Evolutionary conservation across 768 basidiomycete genomes (phyloP), one percentile per base, ranked within the genome.

Genomic region (Ramaria sp.): DNA sequence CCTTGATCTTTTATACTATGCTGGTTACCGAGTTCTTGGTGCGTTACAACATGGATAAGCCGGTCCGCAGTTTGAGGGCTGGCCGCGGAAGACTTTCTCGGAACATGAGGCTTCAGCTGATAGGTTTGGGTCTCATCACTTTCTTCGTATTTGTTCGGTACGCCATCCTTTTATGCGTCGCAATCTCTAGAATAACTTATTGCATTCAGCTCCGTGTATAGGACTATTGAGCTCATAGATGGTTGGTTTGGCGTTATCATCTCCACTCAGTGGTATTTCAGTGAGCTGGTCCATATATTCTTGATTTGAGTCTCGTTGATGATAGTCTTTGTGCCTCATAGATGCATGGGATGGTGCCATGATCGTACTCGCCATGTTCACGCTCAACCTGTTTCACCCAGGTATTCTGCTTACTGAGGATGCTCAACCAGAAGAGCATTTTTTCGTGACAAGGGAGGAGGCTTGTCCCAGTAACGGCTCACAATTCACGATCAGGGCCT

Each of bases 171-270:
- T 38, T 16, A 8, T 27, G 16, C 41, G 57, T 50, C 58, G 63
- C 37, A 39, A 58, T 61, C 4, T 56, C 36, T 52, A 15, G 43
- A 42, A 27, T 49, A n/a, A 44, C 48, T 20, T 27, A 62, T 41
- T 18, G n/a, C n/a, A n/a, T 18, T 13, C 37, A 74, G 73, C 50
- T 69, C 72, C 10, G 61, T 79, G 8, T 81, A 78, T 62, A 73
- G 79, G 47, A 75, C 75, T 0, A 65, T 74, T 41, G 78, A 79
- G 61, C 62, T 76, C 8, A 58, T 68, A 1, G 70, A 74, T 48
- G 79, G 78, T 0, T 82, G 78, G 77, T 57, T 58, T 25, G 79
- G 80, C 8, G 58, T 60, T 1, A 72, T 81, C 55, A 77, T 79
- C 55, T 58, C 62, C 9, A 77, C 74, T 1, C 65, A 82, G 58